Base-by-base conservation (phyloP, 73 alveolate genomes). In the Uronychia binucleata region DNA sequence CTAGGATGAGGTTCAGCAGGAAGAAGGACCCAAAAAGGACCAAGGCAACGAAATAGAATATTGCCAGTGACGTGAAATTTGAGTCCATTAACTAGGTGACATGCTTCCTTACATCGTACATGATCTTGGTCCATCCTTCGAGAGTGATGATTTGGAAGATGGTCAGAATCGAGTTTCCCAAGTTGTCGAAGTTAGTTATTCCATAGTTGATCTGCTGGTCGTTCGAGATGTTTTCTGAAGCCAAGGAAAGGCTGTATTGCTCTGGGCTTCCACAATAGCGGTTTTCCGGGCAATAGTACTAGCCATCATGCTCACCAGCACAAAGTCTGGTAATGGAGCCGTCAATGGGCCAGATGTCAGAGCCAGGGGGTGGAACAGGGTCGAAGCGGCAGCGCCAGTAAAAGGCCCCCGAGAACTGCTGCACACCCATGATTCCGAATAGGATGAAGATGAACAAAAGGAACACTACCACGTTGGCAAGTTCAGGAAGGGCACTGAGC, bases 71-170 rank as follows among this genome's bases (percentile, higher is more conserved):
- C 0, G 57, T 30, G 27, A 25, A n/a, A 80, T 29, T 29, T 11
- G 59, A n/a, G 30, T 74, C 83, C 80, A 27, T 0, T 8, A 88
- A 0, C 83, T 57, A 25, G 58, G 32, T 28, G 33, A 74, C 80
- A n/a, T 77, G 1, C 33, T 14, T 59, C 28, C 1, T 83, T 83
- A 83, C 78, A 77, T 78, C 78, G 33, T 81, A 57, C 96, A 91
- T 91, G 75, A 91, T 29, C 31, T 80, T 80, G 31, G 91, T 34
- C 93, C 96, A 91, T 26, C 87, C 88, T 31, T 86, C 93, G 29
- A 75, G 28, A 0, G 91, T 86, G 57, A 91, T 86, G 34, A 34
- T 57, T 75, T 75, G 84, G 35, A 91, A 87, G 14, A 91, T 87
- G 1, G 88, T 83, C 30, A 91, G 74, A 34, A 91, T 59, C 19